A percentile compares a stretch with the other conserved stretches of the same genome.
Evolutionary conservation across 176 grass and related monocot species (phyloP).

Genomic region (Zoysia japonica): DNA sequence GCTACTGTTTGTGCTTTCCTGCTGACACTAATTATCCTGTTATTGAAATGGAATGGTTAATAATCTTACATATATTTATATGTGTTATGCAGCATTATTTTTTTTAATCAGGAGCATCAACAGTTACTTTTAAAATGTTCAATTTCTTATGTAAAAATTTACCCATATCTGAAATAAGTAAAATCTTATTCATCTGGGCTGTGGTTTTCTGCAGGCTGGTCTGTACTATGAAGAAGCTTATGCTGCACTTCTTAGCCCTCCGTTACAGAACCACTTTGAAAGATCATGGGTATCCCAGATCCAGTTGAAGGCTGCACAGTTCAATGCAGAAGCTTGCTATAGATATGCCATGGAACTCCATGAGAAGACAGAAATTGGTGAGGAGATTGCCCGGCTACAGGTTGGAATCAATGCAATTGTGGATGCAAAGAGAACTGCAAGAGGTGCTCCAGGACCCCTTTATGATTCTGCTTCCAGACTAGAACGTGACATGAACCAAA

Average conservation of each 20-base stretch:
- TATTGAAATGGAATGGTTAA: neutral
- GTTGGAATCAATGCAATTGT: constrained; percentile 44
- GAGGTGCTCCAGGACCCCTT: constrained; percentile 48
- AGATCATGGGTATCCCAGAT: constrained; percentile 73
- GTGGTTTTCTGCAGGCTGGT: constrained; percentile 57
- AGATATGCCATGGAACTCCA: constrained; percentile 56
- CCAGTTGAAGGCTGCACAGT: constrained; percentile 64
- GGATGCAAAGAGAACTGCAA: constrained; percentile 56
- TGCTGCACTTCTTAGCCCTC: constrained; percentile 44
- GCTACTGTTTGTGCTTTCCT: neutral
- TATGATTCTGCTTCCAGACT: constrained; percentile 52
- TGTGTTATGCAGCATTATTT: neutral
- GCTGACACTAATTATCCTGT: neutral
- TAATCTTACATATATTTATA: constrained; percentile 6
- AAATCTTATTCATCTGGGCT: neutral
- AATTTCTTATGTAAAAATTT: neutral
- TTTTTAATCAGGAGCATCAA: neutral
- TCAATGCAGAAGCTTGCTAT: constrained; percentile 68
- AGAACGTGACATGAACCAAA: constrained; percentile 52
- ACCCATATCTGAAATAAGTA: neutral
- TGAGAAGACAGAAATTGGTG: constrained; percentile 69
- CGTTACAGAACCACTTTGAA: constrained; percentile 67
- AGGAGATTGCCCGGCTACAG: constrained; percentile 65
- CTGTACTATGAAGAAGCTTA: constrained; percentile 77
- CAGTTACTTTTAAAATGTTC: neutral